Evolutionary conservation across 305 asterid genomes (phyloP).

Genomic region (Fraxinus paxiana): DNA sequence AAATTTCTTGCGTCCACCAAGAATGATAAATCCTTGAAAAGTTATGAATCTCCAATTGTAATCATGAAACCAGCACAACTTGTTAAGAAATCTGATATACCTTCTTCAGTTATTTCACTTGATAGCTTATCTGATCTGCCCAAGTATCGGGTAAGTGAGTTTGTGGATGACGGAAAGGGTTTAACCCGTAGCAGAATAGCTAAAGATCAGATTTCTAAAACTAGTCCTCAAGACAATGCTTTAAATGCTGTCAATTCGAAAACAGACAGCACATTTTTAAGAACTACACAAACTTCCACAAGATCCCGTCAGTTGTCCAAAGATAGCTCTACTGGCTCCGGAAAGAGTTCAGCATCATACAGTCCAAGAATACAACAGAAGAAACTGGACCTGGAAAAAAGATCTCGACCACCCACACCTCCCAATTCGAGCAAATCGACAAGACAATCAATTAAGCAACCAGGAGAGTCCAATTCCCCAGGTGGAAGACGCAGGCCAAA

Average conservation of each 20-base stretch:
- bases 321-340: slow-evolving; percentile 40
- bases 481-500: slow-evolving; percentile 59
- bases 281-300: slow-evolving; percentile 39
- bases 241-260: slow-evolving; percentile 31
- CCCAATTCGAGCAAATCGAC: slow-evolving; percentile 56
- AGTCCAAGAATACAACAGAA: slow-evolving; percentile 77
- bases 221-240: slow-evolving; percentile 35
- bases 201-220: slow-evolving; percentile 33
- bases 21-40: slow-evolving; percentile 35
- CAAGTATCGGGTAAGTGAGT: slow-evolving; percentile 33
- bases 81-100: slow-evolving; percentile 51
- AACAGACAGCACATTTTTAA: slow-evolving; percentile 34
- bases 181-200: slow-evolving; percentile 27
- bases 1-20: slow-evolving; percentile 34
- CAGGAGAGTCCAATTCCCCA: slow-evolving; percentile 48
- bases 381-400: slow-evolving; percentile 59
- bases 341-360: slow-evolving; percentile 53
- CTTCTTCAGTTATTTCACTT: slow-evolving; percentile 56
- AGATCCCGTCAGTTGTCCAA: slow-evolving; percentile 45
- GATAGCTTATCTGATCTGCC: slow-evolving; percentile 44
- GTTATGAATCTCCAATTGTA: slow-evolving; percentile 66
- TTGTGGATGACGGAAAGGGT: slow-evolving; percentile 35
- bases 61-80: slow-evolving; percentile 86
- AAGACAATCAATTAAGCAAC: slow-evolving; percentile 56
- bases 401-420: slow-evolving; percentile 66